phyloP scores from a whole-genome alignment of 768 basidiomycete species.

The Phlebiopsis flavidoalba region DNA sequence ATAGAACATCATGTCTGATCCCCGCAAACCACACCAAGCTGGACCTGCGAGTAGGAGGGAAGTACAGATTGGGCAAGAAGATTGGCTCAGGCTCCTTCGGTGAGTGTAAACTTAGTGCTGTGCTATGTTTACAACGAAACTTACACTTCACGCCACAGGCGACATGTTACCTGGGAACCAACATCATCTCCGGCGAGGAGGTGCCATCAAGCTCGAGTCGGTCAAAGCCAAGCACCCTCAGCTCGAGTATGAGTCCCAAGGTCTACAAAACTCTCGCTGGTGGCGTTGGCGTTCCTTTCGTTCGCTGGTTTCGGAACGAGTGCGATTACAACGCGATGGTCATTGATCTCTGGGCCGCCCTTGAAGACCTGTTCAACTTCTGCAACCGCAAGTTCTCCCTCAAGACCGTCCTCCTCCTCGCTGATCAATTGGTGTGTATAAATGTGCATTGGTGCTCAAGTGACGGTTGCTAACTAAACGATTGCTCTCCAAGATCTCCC shows the following conservation, averaged over 20 bases:
- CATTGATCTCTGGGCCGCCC: conserved; percentile 85
- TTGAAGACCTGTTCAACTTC: conserved; percentile 91
- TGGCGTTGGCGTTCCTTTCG: conserved; percentile 97
- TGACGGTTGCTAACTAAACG: conserved; percentile 12
- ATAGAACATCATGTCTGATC: conserved; percentile 60
- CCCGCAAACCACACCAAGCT: conserved; percentile 56
- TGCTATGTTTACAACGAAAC: not conserved
- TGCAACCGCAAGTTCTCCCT: conserved; percentile 97
- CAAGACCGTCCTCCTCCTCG: conserved; percentile 94
- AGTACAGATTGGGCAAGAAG: conserved; percentile 99
- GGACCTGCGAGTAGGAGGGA: conserved; percentile 86
- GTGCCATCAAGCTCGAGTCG: conserved; percentile 99
- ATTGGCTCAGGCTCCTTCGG: conserved; percentile 98
- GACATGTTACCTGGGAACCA: conserved; percentile 99
- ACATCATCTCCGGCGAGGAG: conserved; percentile 99
- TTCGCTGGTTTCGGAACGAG: conserved; percentile 91
- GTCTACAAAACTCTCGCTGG: conserved; percentile 98
- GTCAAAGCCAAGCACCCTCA: conserved; percentile 99
- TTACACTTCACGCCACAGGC: conserved; percentile 42
- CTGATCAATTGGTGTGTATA: conserved; percentile 84
- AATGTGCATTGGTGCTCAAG: not conserved
- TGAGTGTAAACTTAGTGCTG: conserved; percentile 37
- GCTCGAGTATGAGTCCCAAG: conserved; percentile 95
- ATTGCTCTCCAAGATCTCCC: conserved; percentile 65
- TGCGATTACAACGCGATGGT: conserved; percentile 99